Percentiles rank a stretch among this genome's conserved stretches.
These are phyloP conservation scores for Paramecium pentaurelia DNA, from an alignment of 73 alveolate genomes.

Conservation along the genomic window DNA sequence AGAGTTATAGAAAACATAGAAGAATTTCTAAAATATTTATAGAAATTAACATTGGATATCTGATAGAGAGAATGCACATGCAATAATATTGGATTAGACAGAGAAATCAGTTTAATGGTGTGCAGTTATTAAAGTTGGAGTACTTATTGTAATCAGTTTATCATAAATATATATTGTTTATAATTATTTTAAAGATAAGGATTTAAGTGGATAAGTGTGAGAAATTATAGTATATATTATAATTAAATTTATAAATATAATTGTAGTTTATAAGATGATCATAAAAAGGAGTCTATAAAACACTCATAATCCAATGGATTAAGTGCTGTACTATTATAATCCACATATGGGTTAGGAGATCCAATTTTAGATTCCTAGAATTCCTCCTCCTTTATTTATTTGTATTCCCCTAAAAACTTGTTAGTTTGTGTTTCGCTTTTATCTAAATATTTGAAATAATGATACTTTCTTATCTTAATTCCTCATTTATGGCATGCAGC, in stretches of 20 bases:
- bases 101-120: slow-evolving; percentile 44
- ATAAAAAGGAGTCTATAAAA: neutral
- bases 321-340: neutral
- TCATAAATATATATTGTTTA: slow-evolving; percentile 19
- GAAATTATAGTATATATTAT: neutral
- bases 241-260: neutral
- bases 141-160: neutral
- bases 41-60: slow-evolving; percentile 21
- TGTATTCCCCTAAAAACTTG: neutral
- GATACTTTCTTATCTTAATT: slow-evolving; percentile 32
- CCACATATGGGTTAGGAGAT: slow-evolving; percentile 44
- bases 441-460: neutral
- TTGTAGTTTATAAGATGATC: neutral
- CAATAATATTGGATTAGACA: neutral
- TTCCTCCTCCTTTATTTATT: neutral
- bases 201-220: neutral
- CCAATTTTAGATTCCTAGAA: slow-evolving; percentile 27
- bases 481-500: slow-evolving; percentile 40
- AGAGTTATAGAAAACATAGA: neutral
- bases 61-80: slow-evolving; percentile 20
- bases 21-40: slow-evolving; percentile 1
- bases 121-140: neutral
- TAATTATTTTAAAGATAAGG: slow-evolving; percentile 15
- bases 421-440: neutral
- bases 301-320: neutral